Percentiles rank a stretch among this genome's conserved stretches.
Evolutionary conservation across 2,329 filamentous ascomycete genomes (phyloP).

Genomic region (Helminthosporium solani): DNA sequence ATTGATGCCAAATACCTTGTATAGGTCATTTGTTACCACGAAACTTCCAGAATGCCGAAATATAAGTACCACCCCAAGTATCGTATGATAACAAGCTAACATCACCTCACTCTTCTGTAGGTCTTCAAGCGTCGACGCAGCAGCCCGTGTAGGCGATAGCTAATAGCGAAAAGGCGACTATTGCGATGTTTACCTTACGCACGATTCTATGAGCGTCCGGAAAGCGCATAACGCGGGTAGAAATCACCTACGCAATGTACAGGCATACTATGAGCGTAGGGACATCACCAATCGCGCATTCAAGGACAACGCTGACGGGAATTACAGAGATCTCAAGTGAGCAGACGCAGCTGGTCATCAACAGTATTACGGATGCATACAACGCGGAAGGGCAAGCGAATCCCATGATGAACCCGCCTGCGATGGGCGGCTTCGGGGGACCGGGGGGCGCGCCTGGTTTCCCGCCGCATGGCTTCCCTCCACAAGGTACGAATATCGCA

Average conservation of each 20-base stretch:
- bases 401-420: conserved; percentile 71
- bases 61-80: conserved; percentile 60
- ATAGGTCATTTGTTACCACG: background rate
- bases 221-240: conserved; percentile 97
- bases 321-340: conserved; percentile 88
- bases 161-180: conserved; percentile 68
- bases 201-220: conserved; percentile 99
- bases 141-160: background rate
- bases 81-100: conserved; percentile 16
- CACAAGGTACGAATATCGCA: conserved; percentile 22
- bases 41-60: conserved; percentile 67
- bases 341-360: conserved; percentile 97
- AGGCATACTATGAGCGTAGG: conserved; percentile 95
- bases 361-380: conserved; percentile 95
- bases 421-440: conserved; percentile 43
- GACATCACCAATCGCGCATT: conserved; percentile 6
- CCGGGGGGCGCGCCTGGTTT: conserved; percentile 55
- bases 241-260: conserved; percentile 95
- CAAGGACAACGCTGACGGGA: conserved; percentile 1
- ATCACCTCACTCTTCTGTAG: conserved; percentile 67
- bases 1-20: background rate
- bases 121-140: conserved; percentile 28
- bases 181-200: conserved; percentile 99
- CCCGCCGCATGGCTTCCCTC: conserved; percentile 51
- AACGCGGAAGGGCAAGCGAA: conserved; percentile 91